Evolutionary conservation across 345 rosid genomes (phyloP).

Genomic region (Corchorus olitorius): DNA sequence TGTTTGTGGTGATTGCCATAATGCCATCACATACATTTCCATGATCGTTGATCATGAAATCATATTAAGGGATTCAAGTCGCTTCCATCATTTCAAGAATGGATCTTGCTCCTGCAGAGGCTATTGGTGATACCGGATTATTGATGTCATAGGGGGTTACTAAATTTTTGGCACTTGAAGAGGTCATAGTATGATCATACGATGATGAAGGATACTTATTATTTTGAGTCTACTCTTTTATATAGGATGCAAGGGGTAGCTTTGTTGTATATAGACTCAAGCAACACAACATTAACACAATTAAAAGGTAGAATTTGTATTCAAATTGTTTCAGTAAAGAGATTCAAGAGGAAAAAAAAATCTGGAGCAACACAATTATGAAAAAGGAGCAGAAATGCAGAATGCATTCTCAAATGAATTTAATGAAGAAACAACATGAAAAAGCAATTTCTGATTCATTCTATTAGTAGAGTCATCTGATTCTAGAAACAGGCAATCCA

Average conservation of each 20-base stretch:
- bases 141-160: neutral
- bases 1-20: constrained; percentile 85
- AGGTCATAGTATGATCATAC: neutral
- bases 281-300: neutral
- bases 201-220: neutral
- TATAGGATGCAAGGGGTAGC: neutral
- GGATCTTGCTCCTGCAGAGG: constrained; percentile 84
- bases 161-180: neutral
- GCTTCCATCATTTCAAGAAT: constrained; percentile 87
- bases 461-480: neutral
- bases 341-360: neutral
- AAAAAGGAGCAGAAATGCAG: neutral
- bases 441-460: neutral
- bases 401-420: neutral
- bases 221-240: neutral
- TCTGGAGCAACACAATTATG: neutral
- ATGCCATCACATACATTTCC: constrained; percentile 67
- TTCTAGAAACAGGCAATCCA: neutral
- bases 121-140: constrained; percentile 57
- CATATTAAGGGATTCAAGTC: constrained; percentile 81
- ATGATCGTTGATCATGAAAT: constrained; percentile 67
- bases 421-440: neutral
- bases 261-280: neutral
- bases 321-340: neutral
- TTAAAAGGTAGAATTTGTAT: neutral